Base-by-base conservation (phyloP, 257 asterid species). In the Sherardia arvensis region DNA sequence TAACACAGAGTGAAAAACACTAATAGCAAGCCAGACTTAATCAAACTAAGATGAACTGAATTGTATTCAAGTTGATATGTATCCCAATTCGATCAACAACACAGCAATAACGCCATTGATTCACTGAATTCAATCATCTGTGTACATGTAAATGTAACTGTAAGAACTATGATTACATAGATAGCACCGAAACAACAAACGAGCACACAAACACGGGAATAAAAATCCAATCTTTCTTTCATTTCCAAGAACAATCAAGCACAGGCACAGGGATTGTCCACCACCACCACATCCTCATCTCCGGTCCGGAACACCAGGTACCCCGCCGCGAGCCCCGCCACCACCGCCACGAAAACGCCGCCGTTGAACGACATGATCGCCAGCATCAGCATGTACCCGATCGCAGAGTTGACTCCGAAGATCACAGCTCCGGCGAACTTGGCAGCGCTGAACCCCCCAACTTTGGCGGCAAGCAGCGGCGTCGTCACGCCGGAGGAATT, bases 291-390 rank as follows among this genome's bases (percentile, higher is more conserved):
- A 43, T 68, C 88, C 47, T 80, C 95, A 22, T 80, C 95, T 8
- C 75, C 85, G 64, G 77, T 76, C 73, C 96, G 71, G 66, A 87
- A 90, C 8, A 85, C 1, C 76, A 90, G 34, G 64, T 85, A 87
- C 0, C 97, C 97, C 10, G 76, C 72, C 55, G 76, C 86, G 29
- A 90, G 79, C 3, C 97, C 96, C 61, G 77, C 68, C 59, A 85
- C 87, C 53, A 84, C 80, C 12, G 95, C 95, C 15, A 84, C 33
- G 47, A 90, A 81, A 6, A 90, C 96, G 26, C 97, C 97, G 48
- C 74, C 96, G 73, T 90, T 90, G 67, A 83, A 90, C 4, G 97
- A 87, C 97, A 90, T 90, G 53, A 90, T 63, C 57, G 96, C 95
- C 57, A 90, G 77, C 97, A 90, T 90, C 88, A 87, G 55, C 7